phyloP scores from a whole-genome alignment of 2,329 filamentous ascomycete species.

The Cladosporium oxysporum region DNA sequence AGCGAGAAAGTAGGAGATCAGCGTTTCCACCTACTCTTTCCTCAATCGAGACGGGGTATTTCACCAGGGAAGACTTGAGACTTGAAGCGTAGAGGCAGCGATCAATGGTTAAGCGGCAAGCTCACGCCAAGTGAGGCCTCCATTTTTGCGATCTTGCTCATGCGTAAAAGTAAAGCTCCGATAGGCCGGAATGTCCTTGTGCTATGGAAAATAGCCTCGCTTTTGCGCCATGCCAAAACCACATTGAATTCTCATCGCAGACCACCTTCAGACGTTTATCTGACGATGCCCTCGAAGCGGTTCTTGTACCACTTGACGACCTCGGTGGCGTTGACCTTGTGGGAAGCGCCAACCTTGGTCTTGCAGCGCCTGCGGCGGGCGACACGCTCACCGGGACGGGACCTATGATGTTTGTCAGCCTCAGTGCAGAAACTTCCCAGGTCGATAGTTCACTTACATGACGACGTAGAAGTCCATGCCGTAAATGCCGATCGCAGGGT shows the following conservation, averaged over 20 bases:
- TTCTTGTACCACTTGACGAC: conserved; percentile 98
- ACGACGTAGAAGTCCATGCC: conserved; percentile 99
- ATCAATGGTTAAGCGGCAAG: conserved; percentile 40
- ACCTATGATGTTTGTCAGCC: conserved; percentile 54
- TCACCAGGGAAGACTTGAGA: conserved; percentile 19
- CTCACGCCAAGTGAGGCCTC: conserved; percentile 37
- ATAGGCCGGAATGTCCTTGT: conserved; percentile 39
- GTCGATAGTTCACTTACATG: conserved; percentile 65
- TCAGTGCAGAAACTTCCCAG: background rate
- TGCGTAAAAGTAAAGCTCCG: conserved; percentile 35
- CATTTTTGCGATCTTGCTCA: conserved; percentile 41
- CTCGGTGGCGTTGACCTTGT: conserved; percentile 93
- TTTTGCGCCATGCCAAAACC: conserved; percentile 29
- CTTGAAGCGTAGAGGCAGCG: conserved; percentile 34
- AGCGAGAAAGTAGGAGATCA: conserved; percentile 12
- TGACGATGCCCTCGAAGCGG: conserved; percentile 97
- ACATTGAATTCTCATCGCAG: conserved; percentile 26
- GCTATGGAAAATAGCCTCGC: conserved; percentile 29
- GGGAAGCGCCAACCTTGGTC: conserved; percentile 79
- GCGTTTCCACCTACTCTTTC: conserved; percentile 16
- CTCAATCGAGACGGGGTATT: conserved; percentile 4
- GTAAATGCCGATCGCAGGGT: conserved; percentile 97
- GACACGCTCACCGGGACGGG: conserved; percentile 96
- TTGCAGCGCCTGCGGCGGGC: conserved; percentile 90
- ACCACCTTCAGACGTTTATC: conserved; percentile 63